phyloP scores from a whole-genome alignment of 805 yeast species.

The Schwanniomyces pseudopolymorphus region DNA sequence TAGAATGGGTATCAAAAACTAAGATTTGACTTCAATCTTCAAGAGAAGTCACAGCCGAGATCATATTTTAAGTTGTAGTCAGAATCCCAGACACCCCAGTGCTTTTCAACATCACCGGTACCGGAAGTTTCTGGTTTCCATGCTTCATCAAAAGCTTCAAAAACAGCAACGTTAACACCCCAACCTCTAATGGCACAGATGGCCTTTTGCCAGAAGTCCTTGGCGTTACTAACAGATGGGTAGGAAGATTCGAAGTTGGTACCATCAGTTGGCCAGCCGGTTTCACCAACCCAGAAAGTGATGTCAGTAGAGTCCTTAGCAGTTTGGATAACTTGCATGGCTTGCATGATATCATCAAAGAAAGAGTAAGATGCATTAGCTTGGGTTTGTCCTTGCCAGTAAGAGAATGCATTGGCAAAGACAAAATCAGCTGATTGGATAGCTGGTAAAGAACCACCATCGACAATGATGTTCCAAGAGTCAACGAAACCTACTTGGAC shows the following conservation, averaged over 20 bases:
- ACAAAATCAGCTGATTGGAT: slow-evolving; percentile 81
- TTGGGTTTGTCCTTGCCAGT: slow-evolving; percentile 97
- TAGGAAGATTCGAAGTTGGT: slow-evolving; percentile 61
- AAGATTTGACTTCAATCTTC: neutral
- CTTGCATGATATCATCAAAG: slow-evolving; percentile 97
- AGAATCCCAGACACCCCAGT: slow-evolving; percentile 88
- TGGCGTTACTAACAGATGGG: slow-evolving; percentile 76
- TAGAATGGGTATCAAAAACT: slow-evolving; percentile 1
- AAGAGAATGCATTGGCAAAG: slow-evolving; percentile 93
- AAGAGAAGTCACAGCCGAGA: slow-evolving; percentile 31
- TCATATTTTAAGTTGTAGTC: slow-evolving; percentile 41
- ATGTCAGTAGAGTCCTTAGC: slow-evolving; percentile 84
- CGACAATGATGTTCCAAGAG: slow-evolving; percentile 91
- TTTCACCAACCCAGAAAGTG: slow-evolving; percentile 94
- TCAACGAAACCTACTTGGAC: slow-evolving; percentile 91
- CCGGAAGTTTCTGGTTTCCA: slow-evolving; percentile 95
- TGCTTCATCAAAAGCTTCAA: slow-evolving; percentile 93
- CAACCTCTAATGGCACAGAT: slow-evolving; percentile 92
- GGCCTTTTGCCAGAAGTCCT: slow-evolving; percentile 80
- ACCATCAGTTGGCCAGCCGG: slow-evolving; percentile 96
- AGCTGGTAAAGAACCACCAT: slow-evolving; percentile 68
- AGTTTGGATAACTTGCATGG: slow-evolving; percentile 83
- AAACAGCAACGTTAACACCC: slow-evolving; percentile 90
- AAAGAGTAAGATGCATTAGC: slow-evolving; percentile 84
- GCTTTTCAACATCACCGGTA: slow-evolving; percentile 80